These are phyloP conservation scores for Mycena maculata DNA, from an alignment of 768 basidiomycete genomes.

Conservation along the genomic window DNA sequence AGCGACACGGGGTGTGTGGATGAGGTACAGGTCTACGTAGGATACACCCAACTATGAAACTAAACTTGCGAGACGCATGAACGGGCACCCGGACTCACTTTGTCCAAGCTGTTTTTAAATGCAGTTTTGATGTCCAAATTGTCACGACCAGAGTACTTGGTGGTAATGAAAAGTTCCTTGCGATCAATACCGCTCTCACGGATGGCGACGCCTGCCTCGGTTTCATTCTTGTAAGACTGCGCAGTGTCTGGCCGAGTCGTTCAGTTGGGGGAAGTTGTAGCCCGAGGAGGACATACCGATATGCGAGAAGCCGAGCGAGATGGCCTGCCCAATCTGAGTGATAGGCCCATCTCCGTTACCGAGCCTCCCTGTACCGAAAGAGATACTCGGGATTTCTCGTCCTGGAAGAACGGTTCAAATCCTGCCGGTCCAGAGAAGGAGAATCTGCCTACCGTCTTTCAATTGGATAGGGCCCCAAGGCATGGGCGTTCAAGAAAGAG, in stretches of 20 bases:
- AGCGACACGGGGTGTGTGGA: slow-evolving; percentile 60
- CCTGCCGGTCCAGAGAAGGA: too few relatives aligned
- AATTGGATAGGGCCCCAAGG: too few relatives aligned
- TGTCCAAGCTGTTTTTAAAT: slow-evolving; percentile 65
- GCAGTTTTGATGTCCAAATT: slow-evolving; percentile 66
- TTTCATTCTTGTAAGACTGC: slow-evolving; percentile 69
- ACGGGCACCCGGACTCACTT: slow-evolving; percentile 49
- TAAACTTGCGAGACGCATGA: background rate
- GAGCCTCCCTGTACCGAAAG: slow-evolving; percentile 74
- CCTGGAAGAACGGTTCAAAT: slow-evolving; percentile 44
- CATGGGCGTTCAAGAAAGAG: too few relatives aligned
- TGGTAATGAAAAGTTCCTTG: slow-evolving; percentile 62
- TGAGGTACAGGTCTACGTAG: slow-evolving; percentile 77
- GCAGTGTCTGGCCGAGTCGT: slow-evolving; percentile 60
- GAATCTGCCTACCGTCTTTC: too few relatives aligned
- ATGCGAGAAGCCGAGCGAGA: slow-evolving; percentile 71
- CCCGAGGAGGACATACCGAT: slow-evolving; percentile 56
- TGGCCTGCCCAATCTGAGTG: slow-evolving; percentile 71
- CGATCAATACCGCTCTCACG: slow-evolving; percentile 60
- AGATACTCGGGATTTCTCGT: slow-evolving; percentile 62
- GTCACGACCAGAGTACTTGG: slow-evolving; percentile 69
- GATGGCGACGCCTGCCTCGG: slow-evolving; percentile 64
- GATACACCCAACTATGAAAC: slow-evolving; percentile 65
- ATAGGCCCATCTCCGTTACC: slow-evolving; percentile 65
- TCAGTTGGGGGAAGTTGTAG: background rate